phyloP scores from a whole-genome alignment of 306 rosid species.

The Cicer judaicum region DNA sequence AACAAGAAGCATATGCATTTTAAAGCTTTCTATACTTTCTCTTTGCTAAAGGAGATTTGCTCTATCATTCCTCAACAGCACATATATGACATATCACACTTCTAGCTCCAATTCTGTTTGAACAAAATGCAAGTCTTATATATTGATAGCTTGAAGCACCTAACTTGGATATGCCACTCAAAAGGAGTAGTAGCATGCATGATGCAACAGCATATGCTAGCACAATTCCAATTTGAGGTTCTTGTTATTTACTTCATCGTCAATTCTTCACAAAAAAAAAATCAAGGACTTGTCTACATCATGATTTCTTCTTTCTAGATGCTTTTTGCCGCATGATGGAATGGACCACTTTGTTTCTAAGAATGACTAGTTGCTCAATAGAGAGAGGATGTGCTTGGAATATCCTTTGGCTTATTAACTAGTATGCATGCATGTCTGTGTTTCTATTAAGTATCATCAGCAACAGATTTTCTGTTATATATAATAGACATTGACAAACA shows the following conservation, averaged over 20 bases:
- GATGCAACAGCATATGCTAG: conserved; percentile 50
- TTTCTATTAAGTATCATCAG: conserved; percentile 24
- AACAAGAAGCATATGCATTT: conserved; percentile 43
- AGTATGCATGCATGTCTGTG: conserved; percentile 18
- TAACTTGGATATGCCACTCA: conserved; percentile 59
- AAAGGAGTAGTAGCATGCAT: conserved; percentile 33
- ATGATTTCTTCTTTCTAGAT: conserved; percentile 15
- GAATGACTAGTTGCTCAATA: conserved; percentile 23
- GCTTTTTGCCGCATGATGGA: not conserved
- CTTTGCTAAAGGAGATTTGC: conserved; percentile 75
- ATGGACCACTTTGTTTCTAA: conserved; percentile 44
- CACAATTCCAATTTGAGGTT: conserved; percentile 49
- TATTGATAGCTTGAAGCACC: conserved; percentile 49
- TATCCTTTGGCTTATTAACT: conserved; percentile 37
- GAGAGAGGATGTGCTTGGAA: conserved; percentile 50
- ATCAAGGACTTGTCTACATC: conserved; percentile 40
- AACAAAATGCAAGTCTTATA: conserved; percentile 33
- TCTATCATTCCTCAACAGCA: conserved; percentile 71
- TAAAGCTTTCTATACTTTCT: conserved; percentile 30
- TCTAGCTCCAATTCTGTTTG: conserved; percentile 35
- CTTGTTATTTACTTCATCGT: conserved; percentile 33
- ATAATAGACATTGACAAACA: conserved; percentile 24
- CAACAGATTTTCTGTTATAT: conserved; percentile 40
- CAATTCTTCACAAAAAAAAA: not conserved
- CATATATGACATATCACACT: not conserved